Evolutionary conservation across 441 rosid species (phyloP).

Genomic region (Flueggea neowawraea): DNA sequence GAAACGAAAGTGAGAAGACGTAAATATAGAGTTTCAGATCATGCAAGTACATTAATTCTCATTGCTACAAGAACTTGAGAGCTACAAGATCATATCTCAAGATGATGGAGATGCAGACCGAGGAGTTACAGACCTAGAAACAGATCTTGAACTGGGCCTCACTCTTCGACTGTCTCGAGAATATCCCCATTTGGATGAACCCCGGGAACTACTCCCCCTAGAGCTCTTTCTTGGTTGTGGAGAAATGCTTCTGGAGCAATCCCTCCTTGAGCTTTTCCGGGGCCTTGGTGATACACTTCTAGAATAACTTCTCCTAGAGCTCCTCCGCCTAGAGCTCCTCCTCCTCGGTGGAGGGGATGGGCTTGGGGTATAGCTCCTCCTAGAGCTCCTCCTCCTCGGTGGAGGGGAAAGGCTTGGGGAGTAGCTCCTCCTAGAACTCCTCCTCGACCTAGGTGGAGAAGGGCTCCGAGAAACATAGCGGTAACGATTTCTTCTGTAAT

Average conservation of each 20-base stretch:
- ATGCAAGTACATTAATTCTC: not conserved
- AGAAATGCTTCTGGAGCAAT: constrained; percentile 42
- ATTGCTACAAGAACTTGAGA: not conserved
- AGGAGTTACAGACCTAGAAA: constrained; percentile 57
- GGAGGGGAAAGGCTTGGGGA: constrained; percentile 20
- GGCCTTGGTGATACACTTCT: constrained; percentile 25
- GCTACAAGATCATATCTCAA: not conserved
- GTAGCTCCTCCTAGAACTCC: constrained; percentile 22
- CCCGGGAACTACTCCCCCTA: constrained; percentile 13
- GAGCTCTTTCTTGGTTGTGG: constrained; percentile 24
- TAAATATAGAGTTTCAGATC: too few species aligned
- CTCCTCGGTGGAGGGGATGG: constrained; percentile 28
- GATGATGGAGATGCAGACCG: constrained; percentile 32
- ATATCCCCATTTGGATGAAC: constrained; percentile 12
- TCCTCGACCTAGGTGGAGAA: constrained; percentile 23
- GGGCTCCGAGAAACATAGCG: constrained; percentile 17
- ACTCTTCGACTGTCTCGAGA: constrained; percentile 33
- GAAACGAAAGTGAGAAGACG: too few species aligned
- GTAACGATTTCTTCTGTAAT: constrained; percentile 5
- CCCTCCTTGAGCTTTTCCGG: constrained; percentile 34
- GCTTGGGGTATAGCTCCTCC: constrained; percentile 41
- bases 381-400: constrained; percentile 27
- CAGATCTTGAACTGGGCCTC: constrained; percentile 43
- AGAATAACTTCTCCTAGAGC: constrained; percentile 30
- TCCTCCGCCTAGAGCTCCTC: constrained; percentile 20